Percentiles rank a stretch among this genome's conserved stretches.
Evolutionary conservation across 2,329 filamentous ascomycete genomes (phyloP).

Genomic region (Pezicula carpinea): DNA sequence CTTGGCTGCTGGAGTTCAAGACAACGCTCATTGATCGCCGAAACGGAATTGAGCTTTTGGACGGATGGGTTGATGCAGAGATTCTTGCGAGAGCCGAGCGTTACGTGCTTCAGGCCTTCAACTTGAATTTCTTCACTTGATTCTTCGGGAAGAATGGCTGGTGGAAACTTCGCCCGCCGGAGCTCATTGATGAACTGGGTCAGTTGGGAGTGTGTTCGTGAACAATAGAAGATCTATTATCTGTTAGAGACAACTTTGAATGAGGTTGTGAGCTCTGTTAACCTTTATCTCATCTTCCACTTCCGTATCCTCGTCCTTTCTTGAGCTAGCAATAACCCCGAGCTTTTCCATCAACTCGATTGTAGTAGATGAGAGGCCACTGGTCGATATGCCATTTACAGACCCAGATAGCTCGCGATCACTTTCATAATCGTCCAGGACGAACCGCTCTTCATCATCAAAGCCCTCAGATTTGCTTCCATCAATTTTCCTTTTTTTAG

Average conservation of each 20-base stretch:
- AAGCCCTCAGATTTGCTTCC: slow-evolving; percentile 12
- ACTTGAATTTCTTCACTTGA: slow-evolving; percentile 26
- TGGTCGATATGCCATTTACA: slow-evolving; percentile 27
- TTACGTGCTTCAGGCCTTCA: slow-evolving; percentile 61
- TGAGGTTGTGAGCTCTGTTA: background rate
- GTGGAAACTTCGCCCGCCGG: slow-evolving; percentile 57
- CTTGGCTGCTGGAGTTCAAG: slow-evolving; percentile 80
- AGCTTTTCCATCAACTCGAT: slow-evolving; percentile 57
- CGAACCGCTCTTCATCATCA: slow-evolving; percentile 51
- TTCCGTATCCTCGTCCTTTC: slow-evolving; percentile 41
- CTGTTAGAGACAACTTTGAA: slow-evolving; percentile 8
- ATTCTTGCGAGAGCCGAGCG: slow-evolving; percentile 66
- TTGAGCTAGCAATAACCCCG: slow-evolving; percentile 29
- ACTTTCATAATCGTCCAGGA: slow-evolving; percentile 66
- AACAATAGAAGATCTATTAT: slow-evolving; percentile 61
- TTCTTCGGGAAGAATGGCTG: slow-evolving; percentile 42
- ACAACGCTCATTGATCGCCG: slow-evolving; percentile 90
- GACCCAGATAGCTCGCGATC: slow-evolving; percentile 43
- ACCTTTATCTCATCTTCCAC: slow-evolving; percentile 52
- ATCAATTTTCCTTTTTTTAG: slow-evolving; percentile 39
- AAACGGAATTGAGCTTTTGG: slow-evolving; percentile 59
- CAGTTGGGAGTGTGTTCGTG: slow-evolving; percentile 68
- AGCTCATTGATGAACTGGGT: slow-evolving; percentile 67
- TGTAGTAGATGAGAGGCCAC: slow-evolving; percentile 55
- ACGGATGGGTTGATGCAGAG: slow-evolving; percentile 85